Evolutionary conservation across 345 rosid species (phyloP), one percentile per base, ranked within the genome.

Genomic region (Linum usitatissimum): DNA sequence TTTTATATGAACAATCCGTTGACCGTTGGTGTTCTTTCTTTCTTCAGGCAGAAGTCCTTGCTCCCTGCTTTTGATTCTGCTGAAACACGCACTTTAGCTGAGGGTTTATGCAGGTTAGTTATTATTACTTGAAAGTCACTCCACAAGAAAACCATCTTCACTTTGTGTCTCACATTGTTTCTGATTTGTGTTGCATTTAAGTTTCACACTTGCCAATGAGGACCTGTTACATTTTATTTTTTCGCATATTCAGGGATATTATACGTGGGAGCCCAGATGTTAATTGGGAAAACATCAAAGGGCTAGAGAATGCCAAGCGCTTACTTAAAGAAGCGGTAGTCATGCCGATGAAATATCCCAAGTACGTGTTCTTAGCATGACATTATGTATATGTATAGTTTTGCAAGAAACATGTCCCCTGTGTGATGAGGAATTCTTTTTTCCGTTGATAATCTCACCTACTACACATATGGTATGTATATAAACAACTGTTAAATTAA

Each of bases 311-410:
- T 64, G 97, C 99, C 7, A 93, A 93, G 63, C 83, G 75, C 65
- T 73, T 93, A 68, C 88, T 93, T 65, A 93, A 93, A 76, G 99
- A 93, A 81, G 99, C 99, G 34, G 99, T 93, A 68, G 96, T 93
- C 63, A 93, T 93, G 99, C 99, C 99, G 59, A 93, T 93, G 54
- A 93, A 93, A 75, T 93, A 93, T 73, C 99, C 99, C 65, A 76
- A 84, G 99, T 93, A 77, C 69, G 88, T 86, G 57, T 61, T 71
- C 23, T 36, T 53, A 3, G 28, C 39, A 5, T 21, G n/a, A 53
- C 48, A 38, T 55, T 55, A 17, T 59, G 19, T 18, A 42, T 51
- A 30, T 57, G 57, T 21, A 23, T 30, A 30, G 15, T 66, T 23
- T 19, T 5, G 34, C 1, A 9, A 15, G 51, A 15, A 10, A 23